Conservation (phyloP, 768 basidiomycete genomes). For the Tubosaeta sp. region DNA sequence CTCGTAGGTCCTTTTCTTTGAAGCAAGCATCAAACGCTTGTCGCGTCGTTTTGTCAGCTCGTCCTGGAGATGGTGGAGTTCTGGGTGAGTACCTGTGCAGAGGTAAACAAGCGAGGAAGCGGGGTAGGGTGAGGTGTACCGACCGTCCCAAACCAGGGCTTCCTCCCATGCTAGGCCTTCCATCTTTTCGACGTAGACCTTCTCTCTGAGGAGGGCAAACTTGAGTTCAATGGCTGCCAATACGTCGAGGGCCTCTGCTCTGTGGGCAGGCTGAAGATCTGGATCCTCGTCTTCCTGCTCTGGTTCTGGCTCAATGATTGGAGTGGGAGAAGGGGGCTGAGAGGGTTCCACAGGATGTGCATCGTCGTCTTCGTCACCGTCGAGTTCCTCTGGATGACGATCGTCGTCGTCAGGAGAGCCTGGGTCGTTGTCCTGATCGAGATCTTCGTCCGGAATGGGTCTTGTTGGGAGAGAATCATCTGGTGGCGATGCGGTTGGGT, state of each 20-base stretch:
- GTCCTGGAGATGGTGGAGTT: conserved; percentile 74
- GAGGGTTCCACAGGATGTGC: conserved; percentile 24
- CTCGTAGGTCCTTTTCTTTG: conserved; percentile 68
- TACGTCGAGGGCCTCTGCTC: conserved; percentile 84
- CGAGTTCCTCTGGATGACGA: conserved; percentile 19
- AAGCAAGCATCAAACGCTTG: conserved; percentile 76
- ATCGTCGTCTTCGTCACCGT: conserved; percentile 34
- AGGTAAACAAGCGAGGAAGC: not conserved
- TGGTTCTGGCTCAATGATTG: conserved; percentile 22
- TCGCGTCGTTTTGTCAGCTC: conserved; percentile 77
- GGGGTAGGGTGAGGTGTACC: conserved; percentile 20
- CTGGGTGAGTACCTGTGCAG: conserved; percentile 75
- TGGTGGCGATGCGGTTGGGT: conserved; percentile 19
- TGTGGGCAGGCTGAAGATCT: conserved; percentile 76
- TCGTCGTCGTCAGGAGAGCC: conserved; percentile 23
- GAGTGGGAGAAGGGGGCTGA: conserved; percentile 23
- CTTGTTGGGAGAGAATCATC: conserved; percentile 9
- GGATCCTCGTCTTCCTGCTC: conserved; percentile 45
- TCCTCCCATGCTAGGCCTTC: conserved; percentile 88
- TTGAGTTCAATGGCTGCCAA: conserved; percentile 89
- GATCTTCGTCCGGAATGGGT: conserved; percentile 29
- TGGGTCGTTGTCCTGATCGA: conserved; percentile 16
- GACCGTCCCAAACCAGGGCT: conserved; percentile 70
- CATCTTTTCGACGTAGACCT: conserved; percentile 93
- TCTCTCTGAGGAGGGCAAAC: conserved; percentile 82